A percentile compares a stretch with the other conserved stretches of the same genome.
Conservation (phyloP, 2,329 filamentous ascomycete species). For the Septoria linicola region DNA sequence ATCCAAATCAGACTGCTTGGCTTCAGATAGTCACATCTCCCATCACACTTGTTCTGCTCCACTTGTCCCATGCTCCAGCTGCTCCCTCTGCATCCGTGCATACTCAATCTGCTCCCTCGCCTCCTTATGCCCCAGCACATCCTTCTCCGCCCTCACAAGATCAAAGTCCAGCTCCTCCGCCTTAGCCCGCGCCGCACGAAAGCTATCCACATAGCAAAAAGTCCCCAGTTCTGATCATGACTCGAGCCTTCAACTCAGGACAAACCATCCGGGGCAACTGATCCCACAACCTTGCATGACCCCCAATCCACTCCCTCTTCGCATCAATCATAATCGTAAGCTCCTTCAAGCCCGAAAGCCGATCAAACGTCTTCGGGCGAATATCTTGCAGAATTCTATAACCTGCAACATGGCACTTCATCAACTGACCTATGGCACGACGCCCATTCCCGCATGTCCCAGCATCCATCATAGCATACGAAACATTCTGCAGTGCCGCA, state of each 20-base stretch:
- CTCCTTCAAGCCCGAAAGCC: neutral
- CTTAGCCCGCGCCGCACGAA: neutral
- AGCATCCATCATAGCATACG: neutral
- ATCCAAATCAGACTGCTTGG: neutral
- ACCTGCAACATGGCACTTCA: neutral
- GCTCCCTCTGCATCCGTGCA: neutral
- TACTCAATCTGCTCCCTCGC: neutral
- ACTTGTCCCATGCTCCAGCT: neutral
- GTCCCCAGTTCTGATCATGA: neutral
- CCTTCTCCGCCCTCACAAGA: neutral
- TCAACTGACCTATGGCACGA: neutral
- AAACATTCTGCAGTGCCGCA: neutral
- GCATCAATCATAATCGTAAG: neutral
- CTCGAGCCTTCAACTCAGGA: neutral
- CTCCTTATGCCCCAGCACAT: neutral
- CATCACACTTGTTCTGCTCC: neutral
- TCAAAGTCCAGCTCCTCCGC: slow-evolving; percentile 5
- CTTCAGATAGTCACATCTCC: too few species aligned
- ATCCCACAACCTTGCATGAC: neutral
- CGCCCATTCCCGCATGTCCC: neutral
- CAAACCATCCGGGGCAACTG: neutral
- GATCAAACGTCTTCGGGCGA: neutral
- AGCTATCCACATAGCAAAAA: neutral
- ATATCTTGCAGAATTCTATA: neutral
- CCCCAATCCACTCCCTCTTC: neutral